Evolutionary conservation across 176 grass and related monocot genomes (phyloP), one percentile per base, ranked within the genome.

Genomic region (Phragmites australis): DNA sequence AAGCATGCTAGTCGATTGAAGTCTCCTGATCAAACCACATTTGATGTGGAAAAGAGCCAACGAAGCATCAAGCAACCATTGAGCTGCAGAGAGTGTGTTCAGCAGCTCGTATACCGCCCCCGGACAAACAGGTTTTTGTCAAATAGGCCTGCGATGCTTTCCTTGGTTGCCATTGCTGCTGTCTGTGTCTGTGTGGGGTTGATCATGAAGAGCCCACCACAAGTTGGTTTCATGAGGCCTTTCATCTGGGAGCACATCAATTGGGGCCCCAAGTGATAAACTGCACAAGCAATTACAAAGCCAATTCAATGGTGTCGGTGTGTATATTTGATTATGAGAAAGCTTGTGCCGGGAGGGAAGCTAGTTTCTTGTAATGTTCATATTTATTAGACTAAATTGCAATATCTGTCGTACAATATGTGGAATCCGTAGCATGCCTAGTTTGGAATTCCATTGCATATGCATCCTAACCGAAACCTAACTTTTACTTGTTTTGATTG

Each of bases 161-260:
- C 83, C 57, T 56, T 94, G 83, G 62, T 94, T 12, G 78, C 85
- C 59, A 89, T 97, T 72, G 90, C 95, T 1, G 83, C 92, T 43
- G 95, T 97, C 10, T 97, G 92, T 70, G 92, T 97, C 27, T 97
- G 95, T 49, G 81, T 97, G 12, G 92, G 89, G 27, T 41, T 97
- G 52, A 71, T 97, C 46, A 80, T 97, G 65, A 90, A 94, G 83
- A 89, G 89, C 47, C 90, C 81, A 0, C 95, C 92, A 0, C 41
- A 65, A 11, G 80, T 94, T 13, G 44, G 62, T 57, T 83, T 40
- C 39, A 77, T 61, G 48, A 90, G 2, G 23, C 87, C 95, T 65
- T 97, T 97, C 72, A 53, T 89, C 65, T 94, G 95, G 95, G 84
- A 93, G 6, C 46, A 45, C 4, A 52, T 97, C 59, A 37, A 1